Evolutionary conservation across 208 protist species (phyloP), one percentile per base, ranked within the genome.

Genomic region (Leishmania major): DNA sequence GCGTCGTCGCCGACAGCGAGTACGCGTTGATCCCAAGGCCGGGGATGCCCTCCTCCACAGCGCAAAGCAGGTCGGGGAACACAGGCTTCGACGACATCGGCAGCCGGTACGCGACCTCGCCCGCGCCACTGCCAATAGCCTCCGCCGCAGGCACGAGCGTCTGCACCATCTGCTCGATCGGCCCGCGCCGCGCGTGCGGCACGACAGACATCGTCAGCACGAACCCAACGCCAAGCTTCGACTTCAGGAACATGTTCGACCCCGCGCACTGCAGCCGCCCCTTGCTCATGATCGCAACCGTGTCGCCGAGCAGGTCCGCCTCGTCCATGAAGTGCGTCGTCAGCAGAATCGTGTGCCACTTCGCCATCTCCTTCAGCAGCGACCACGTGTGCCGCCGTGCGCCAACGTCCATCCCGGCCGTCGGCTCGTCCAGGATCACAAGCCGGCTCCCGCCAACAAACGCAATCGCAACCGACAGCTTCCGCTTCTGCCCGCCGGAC

Each of bases 271-370:
- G 86, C 55, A 96, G 77, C 0, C 80, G 55, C 17, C 94, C 94
- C 64, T 89, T 64, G 67, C 88, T 90, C 90, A 99, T 96, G 75
- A 99, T 99, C 3, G 93, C 97, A 71, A 99, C 97, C 37, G 91
- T 89, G 84, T 99, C 91, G 49, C 93, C 91, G 17, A 99, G 90
- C 6, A 97, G 75, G 84, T 99, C 98, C 3, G 99, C 99, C 85
- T 99, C 99, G 77, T 99, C 98, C 98, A 99, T 99, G 84, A 94
- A 98, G 82, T 99, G 98, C 17, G 96, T 97, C 40, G 83, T 92
- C 59, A 95, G 79, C 4, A 95, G 66, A 59, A 95, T 93, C 31
- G 86, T 95, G 81, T 87, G 91, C 35, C 43, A 55, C 7, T 70
- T 70, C 79, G 80, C 60, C 79, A 91, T 87, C 10, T 76, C 28